Base-by-base conservation (phyloP, 2,329 filamentous ascomycete species). In the Fusarium bulbicola region DNA sequence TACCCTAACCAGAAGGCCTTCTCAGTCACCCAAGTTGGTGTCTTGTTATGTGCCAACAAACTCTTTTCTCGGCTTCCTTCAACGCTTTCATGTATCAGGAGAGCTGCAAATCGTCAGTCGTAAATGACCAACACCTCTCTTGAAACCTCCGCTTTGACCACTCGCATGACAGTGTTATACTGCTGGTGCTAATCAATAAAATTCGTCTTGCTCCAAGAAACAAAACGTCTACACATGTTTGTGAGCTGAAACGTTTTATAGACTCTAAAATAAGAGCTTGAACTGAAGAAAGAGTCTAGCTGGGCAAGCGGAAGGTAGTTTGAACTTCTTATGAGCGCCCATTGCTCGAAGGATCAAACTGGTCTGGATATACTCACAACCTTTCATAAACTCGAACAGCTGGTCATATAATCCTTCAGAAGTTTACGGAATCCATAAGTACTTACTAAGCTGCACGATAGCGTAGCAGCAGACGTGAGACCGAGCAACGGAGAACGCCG, bases 41-140 rank as follows among this genome's bases (percentile, higher is more conserved):
- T 10, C 10, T 4, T 10, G 14, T 16, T 12, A 39, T 16, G 6
- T 54, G 6, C 6, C 11, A 28, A 39, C 1, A 6, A 21, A 5
- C 5, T 21, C 2, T 13, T 28, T 0, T 16, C 10, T 10, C 13
- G 10, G 10, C 7, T 15, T 52, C 5, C 34, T 30, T 28, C 4
- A 7, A 13, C 3, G 2, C 15, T 26, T n/a, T 10, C 7, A 16
- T 13, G 10, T 10, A n/a, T 7, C 10, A 3, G 5, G 5, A 28
- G 14, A 39, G 34, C 34, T n/a, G 24, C 10, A 28, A 53, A 28
- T 28, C 24, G 11, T 15, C 12, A 9, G 11, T 16, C 24, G 16
- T 12, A 7, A 37, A n/a, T 14, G 8, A 12, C 3, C 11, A 16
- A 40, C 4, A 10, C 6, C 7, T 1, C 14, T n/a, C 50, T 40